Evolutionary conservation across 768 basidiomycete genomes (phyloP).

Genomic region (Roridomyces roridus): DNA sequence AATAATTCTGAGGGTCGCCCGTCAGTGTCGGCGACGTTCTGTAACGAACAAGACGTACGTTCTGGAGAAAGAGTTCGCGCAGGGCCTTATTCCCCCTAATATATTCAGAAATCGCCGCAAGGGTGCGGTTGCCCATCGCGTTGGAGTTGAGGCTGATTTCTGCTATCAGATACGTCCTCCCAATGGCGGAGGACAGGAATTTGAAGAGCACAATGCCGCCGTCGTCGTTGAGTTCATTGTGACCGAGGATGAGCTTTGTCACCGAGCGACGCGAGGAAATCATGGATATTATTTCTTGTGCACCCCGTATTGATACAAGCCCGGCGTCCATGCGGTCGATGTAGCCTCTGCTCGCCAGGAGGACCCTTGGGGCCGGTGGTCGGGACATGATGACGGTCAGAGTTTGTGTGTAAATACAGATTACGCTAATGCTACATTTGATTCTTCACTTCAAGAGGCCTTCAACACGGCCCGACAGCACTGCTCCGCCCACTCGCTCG

Average conservation of each 20-base stretch:
- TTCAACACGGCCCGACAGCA: slow-evolving; percentile 2
- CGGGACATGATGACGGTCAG: slow-evolving; percentile 9
- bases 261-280: slow-evolving; percentile 55
- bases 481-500: slow-evolving; percentile 8
- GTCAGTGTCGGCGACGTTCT: slow-evolving; percentile 24
- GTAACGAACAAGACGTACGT: slow-evolving; percentile 46
- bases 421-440: background rate
- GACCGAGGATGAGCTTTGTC: slow-evolving; percentile 58
- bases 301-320: slow-evolving; percentile 38
- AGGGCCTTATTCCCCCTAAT: slow-evolving; percentile 52
- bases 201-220: slow-evolving; percentile 61
- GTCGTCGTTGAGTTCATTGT: slow-evolving; percentile 62
- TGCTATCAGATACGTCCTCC: slow-evolving; percentile 49
- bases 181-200: slow-evolving; percentile 57
- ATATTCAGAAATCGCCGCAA: slow-evolving; percentile 59
- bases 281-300: slow-evolving; percentile 51
- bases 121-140: slow-evolving; percentile 58
- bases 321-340: slow-evolving; percentile 36
- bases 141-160: slow-evolving; percentile 67
- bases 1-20: slow-evolving; percentile 41
- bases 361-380: background rate
- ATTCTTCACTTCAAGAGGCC: slow-evolving; percentile 7
- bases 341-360: slow-evolving; percentile 19
- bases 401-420: too few relatives aligned
- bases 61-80: slow-evolving; percentile 59